Evolutionary conservation across 139 green algal genomes (phyloP).

Genomic region (Chlamydomonas eustigma): DNA sequence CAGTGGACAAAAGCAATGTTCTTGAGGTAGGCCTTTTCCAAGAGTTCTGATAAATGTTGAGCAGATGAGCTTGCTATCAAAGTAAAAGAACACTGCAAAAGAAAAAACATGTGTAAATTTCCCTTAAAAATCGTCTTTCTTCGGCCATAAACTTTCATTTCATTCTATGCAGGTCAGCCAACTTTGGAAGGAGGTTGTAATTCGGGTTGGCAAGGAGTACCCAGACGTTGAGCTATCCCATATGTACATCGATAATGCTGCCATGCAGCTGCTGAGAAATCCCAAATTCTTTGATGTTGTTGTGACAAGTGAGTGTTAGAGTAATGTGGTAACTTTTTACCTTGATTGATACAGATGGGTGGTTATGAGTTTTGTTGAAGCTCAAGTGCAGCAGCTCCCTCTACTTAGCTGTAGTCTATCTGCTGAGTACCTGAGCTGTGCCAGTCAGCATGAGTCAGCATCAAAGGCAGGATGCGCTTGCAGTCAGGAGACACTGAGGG

Average conservation of each 20-base stretch:
- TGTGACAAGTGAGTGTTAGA: conserved; percentile 78
- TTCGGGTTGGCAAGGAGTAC: conserved; percentile 72
- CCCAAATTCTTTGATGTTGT: conserved; percentile 95
- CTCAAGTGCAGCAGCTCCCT: too few species aligned
- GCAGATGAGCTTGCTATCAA: too few species aligned
- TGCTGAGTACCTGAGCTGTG: too few species aligned
- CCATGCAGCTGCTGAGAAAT: conserved; percentile 97
- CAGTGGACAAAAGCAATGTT: conserved; percentile 97
- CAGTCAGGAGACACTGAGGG: background rate
- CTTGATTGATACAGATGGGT: too few species aligned
- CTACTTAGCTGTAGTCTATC: too few species aligned
- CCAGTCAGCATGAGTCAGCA: background rate
- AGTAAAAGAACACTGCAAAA: too few species aligned
- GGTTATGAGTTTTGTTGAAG: too few species aligned
- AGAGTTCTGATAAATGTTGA: too few species aligned
- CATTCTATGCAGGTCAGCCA: conserved; percentile 50
- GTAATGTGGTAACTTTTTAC: too few species aligned
- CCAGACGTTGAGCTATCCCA: conserved; percentile 95
- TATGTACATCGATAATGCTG: conserved; percentile 99
- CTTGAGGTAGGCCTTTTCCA: conserved; percentile 85
- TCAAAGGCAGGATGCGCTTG: background rate
- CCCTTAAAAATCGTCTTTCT: background rate
- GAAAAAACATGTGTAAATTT: too few species aligned
- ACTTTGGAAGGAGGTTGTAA: conserved; percentile 91
- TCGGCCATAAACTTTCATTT: background rate